phyloP scores from a whole-genome alignment of 225 moss, liverwort and hornwort species.

The Antitrichia curtipendula region DNA sequence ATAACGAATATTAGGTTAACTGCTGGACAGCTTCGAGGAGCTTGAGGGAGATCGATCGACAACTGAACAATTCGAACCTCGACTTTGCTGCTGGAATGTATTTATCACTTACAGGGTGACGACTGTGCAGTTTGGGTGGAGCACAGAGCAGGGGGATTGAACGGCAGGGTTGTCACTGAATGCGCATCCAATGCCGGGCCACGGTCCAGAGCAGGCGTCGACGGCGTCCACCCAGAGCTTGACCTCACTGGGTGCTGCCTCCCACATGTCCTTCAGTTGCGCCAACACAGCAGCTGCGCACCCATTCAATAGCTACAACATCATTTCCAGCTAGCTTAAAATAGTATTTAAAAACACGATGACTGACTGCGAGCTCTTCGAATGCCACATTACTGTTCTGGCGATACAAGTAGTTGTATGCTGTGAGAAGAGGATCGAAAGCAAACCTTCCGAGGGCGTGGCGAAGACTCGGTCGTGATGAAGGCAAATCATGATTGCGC shows the following conservation, averaged over 20 bases:
- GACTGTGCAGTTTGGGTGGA: constrained; percentile 23
- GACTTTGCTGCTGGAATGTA: not conserved
- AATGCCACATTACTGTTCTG: not conserved
- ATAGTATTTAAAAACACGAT: not conserved
- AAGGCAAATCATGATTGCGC: constrained; percentile 1
- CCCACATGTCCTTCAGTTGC: constrained; percentile 32
- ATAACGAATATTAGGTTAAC: not conserved
- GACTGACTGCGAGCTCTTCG: not conserved
- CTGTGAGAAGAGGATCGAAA: not conserved
- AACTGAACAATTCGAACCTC: not conserved
- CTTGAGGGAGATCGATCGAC: not conserved
- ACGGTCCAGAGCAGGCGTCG: constrained; percentile 33
- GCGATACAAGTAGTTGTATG: not conserved
- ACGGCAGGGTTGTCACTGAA: not conserved
- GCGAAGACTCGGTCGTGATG: not conserved
- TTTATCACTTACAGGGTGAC: constrained; percentile 14
- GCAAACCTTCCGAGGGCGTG: constrained; percentile 21
- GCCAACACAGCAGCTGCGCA: constrained; percentile 24
- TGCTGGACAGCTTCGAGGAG: not conserved
- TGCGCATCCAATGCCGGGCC: constrained; percentile 33
- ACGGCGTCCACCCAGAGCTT: constrained; percentile 25
- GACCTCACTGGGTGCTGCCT: constrained; percentile 6
- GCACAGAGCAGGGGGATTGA: constrained; percentile 14
- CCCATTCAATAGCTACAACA: not conserved
- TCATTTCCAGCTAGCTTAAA: not conserved